Evolutionary conservation across 768 basidiomycete species (phyloP).

Genomic region (Pholiota conissans): DNA sequence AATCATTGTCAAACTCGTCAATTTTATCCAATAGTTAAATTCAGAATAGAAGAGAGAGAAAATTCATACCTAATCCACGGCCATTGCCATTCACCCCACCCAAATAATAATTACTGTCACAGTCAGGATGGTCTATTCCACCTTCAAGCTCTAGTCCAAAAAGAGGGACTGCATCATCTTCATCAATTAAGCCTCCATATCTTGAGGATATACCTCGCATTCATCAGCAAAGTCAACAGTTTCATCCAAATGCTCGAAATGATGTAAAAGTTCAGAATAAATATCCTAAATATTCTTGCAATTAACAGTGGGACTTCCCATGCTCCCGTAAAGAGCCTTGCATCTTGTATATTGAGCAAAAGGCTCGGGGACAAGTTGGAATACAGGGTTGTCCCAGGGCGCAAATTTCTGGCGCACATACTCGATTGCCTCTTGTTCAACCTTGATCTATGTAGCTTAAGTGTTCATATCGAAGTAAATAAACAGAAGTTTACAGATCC

Average conservation of each 20-base stretch:
- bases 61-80: slow-evolving; percentile 3
- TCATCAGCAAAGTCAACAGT: not conserved
- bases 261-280: slow-evolving; percentile 8
- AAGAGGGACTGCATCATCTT: not conserved
- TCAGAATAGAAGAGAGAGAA: not conserved
- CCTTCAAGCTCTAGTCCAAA: not conserved
- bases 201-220: slow-evolving; percentile 1
- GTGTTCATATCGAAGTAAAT: too few relatives aligned
- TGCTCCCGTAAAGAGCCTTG: slow-evolving; percentile 4
- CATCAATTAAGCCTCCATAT: not conserved
- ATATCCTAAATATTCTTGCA: slow-evolving; percentile 9
- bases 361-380: slow-evolving; percentile 12
- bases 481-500: too few relatives aligned
- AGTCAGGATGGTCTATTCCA: not conserved
- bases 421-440: slow-evolving; percentile 5
- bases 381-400: slow-evolving; percentile 12
- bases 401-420: slow-evolving; percentile 7
- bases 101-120: slow-evolving; percentile 3
- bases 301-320: slow-evolving; percentile 10
- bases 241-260: not conserved
- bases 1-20: not conserved
- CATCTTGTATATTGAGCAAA: slow-evolving; percentile 11
- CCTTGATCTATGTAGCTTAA: slow-evolving; percentile 13
- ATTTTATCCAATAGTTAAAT: not conserved
- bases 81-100: slow-evolving; percentile 11